Conservation (phyloP, 2,329 filamentous ascomycete species). For the Monosporascus cannonballus region DNA sequence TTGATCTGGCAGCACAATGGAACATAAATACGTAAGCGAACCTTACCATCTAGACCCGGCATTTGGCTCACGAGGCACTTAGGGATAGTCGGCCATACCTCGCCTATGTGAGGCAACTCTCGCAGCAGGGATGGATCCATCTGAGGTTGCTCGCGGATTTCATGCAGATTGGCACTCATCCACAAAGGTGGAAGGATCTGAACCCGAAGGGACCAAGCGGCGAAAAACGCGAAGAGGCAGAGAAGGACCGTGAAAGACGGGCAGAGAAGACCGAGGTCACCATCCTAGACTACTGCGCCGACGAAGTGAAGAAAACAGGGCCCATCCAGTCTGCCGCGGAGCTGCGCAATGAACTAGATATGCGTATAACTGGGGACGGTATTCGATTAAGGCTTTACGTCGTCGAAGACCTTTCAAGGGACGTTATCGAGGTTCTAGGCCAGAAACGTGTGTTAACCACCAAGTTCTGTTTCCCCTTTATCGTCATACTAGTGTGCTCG, state of each 20-base stretch:
- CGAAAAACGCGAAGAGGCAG: not conserved
- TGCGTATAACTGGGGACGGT: not conserved
- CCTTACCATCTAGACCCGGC: not conserved
- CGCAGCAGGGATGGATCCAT: constrained; percentile 9
- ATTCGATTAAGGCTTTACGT: constrained; percentile 11
- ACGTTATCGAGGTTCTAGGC: constrained; percentile 13
- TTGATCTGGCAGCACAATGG: not conserved
- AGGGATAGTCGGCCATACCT: not conserved
- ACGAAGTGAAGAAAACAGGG: not conserved
- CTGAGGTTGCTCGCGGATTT: constrained; percentile 12
- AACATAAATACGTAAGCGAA: not conserved
- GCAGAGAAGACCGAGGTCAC: constrained; percentile 8
- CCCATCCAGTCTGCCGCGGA: not conserved
- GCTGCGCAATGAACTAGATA: not conserved
- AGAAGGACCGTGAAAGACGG: not conserved
- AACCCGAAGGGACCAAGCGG: not conserved
- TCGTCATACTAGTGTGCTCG: not conserved
- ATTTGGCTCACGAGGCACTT: not conserved
- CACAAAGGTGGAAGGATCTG: constrained; percentile 9
- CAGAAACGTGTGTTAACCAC: constrained; percentile 1
- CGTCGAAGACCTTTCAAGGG: constrained; percentile 14
- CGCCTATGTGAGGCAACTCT: constrained; percentile 2
- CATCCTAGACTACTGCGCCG: constrained; percentile 7
- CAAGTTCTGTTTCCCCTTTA: not conserved
- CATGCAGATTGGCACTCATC: constrained; percentile 14